phyloP scores from a whole-genome alignment of 768 basidiomycete genomes.

The Russula foetens region DNA sequence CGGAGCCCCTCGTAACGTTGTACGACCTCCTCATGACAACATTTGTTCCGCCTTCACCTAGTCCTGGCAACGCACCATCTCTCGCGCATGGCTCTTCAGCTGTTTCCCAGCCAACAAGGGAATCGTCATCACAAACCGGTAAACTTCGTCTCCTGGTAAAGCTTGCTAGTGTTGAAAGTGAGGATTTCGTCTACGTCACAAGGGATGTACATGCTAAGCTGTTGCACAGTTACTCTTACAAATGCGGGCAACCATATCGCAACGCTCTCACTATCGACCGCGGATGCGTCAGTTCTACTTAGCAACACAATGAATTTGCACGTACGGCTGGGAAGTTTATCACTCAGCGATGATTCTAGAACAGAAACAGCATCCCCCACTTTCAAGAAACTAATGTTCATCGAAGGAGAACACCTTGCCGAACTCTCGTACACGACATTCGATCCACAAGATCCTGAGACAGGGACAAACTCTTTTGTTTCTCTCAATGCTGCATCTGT shows the following conservation, averaged over 20 bases:
- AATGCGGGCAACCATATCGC: conserved; percentile 65
- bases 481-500: conserved; percentile 82
- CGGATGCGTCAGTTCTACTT: conserved; percentile 73
- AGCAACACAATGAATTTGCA: conserved; percentile 66
- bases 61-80: conserved; percentile 2
- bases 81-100: background rate
- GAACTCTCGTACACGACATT: conserved; percentile 92
- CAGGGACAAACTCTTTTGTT: conserved; percentile 77
- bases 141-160: conserved; percentile 80
- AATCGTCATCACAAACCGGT: conserved; percentile 11
- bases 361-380: conserved; percentile 44
- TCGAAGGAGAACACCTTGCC: conserved; percentile 90
- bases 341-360: conserved; percentile 66
- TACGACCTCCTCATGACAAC: conserved; percentile 99
- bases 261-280: conserved; percentile 84
- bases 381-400: conserved; percentile 83
- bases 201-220: conserved; percentile 1
- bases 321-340: conserved; percentile 76
- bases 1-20: conserved; percentile 81
- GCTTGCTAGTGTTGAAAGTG: conserved; percentile 78
- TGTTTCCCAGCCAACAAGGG: background rate
- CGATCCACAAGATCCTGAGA: conserved; percentile 57
- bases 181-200: conserved; percentile 17
- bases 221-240: conserved; percentile 58
- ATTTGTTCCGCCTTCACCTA: conserved; percentile 54